Evolutionary conservation across 768 basidiomycete genomes (phyloP).

Genomic region (Tricholoma terreum): DNA sequence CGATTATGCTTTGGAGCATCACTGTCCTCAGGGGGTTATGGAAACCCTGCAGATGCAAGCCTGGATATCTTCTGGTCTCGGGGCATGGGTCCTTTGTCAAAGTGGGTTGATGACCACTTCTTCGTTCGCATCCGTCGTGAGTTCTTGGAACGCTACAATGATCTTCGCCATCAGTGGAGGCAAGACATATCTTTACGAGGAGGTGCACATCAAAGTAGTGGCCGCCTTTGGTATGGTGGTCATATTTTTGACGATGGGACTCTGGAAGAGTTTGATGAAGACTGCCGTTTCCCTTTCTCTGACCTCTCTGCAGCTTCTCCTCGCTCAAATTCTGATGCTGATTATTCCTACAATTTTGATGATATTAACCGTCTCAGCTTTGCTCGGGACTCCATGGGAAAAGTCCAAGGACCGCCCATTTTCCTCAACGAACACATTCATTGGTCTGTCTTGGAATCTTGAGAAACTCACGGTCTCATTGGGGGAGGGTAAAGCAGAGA

Average conservation of each 20-base stretch:
- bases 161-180: neutral
- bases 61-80: conserved; percentile 8
- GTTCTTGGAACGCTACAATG: conserved; percentile 12
- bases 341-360: too few relatives aligned
- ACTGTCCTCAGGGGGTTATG: conserved; percentile 11
- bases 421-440: too few relatives aligned
- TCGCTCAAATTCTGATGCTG: too few relatives aligned
- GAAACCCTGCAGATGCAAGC: conserved; percentile 11
- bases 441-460: too few relatives aligned
- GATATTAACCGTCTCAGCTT: too few relatives aligned
- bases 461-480: too few relatives aligned
- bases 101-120: conserved; percentile 23
- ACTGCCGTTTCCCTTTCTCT: conserved; percentile 17
- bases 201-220: neutral
- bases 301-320: too few relatives aligned
- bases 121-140: conserved; percentile 19
- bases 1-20: too few relatives aligned
- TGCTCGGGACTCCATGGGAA: too few relatives aligned
- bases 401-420: too few relatives aligned
- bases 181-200: conserved; percentile 4
- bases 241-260: conserved; percentile 9
- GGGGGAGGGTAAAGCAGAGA: too few relatives aligned
- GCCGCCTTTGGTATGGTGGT: conserved; percentile 22
- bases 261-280: conserved; percentile 29
- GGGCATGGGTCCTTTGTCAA: conserved; percentile 17